Evolutionary conservation across 352 stramenopile species (phyloP).

Genomic region (Phytophthora multivora): DNA sequence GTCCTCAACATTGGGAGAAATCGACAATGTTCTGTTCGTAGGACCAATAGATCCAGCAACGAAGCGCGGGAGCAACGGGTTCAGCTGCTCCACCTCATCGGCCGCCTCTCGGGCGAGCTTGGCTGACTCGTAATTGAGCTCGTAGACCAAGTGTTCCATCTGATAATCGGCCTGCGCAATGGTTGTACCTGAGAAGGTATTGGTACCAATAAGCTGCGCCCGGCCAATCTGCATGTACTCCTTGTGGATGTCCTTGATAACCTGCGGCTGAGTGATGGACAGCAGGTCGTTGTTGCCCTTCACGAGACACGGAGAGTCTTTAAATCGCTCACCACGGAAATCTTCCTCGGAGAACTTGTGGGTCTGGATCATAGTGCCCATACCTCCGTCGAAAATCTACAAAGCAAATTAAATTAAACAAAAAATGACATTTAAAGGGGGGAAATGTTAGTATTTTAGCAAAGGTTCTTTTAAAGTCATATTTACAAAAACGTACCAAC

Average conservation of each 20-base stretch:
- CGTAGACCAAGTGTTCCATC: slow-evolving; percentile 95
- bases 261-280: slow-evolving; percentile 93
- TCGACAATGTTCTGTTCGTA: slow-evolving; percentile 96
- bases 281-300: slow-evolving; percentile 99
- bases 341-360: slow-evolving; percentile 94
- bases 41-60: slow-evolving; percentile 96
- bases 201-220: slow-evolving; percentile 96
- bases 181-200: slow-evolving; percentile 96
- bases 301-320: slow-evolving; percentile 90
- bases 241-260: slow-evolving; percentile 96
- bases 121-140: slow-evolving; percentile 95
- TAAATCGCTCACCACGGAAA: slow-evolving; percentile 95
- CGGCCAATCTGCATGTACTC: slow-evolving; percentile 94
- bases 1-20: slow-evolving; percentile 96
- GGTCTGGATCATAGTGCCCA: slow-evolving; percentile 98
- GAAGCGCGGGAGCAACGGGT: slow-evolving; percentile 94
- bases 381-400: slow-evolving; percentile 95
- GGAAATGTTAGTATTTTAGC: too few species aligned
- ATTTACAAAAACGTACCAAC: slow-evolving; percentile 36
- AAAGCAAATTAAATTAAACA: too few species aligned
- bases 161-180: slow-evolving; percentile 97
- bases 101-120: slow-evolving; percentile 91
- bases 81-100: slow-evolving; percentile 92
- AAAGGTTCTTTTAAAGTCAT: too few species aligned
- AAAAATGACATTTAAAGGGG: too few species aligned